Evolutionary conservation across 257 asterid genomes (phyloP).

Genomic region (Solanum tacnaense): DNA sequence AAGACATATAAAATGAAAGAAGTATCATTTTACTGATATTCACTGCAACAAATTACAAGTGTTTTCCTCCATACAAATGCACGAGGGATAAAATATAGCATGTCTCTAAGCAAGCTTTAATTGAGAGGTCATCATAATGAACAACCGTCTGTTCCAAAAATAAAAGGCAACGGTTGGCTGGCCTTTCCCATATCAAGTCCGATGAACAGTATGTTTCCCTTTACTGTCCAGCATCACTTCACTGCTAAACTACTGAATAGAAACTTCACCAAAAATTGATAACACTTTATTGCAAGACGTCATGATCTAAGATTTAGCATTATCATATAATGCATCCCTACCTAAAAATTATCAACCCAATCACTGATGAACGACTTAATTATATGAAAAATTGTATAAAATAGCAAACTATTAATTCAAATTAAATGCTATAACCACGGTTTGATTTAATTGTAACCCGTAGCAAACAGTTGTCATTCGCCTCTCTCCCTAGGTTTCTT

Average conservation of each 20-base stretch:
- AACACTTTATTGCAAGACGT: background rate
- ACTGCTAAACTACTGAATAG: background rate
- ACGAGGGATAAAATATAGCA: background rate
- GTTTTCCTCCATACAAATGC: background rate
- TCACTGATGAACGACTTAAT: background rate
- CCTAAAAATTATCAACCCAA: background rate
- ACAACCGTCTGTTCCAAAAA: background rate
- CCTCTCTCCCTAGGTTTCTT: no score
- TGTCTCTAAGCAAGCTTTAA: background rate
- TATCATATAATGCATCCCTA: background rate
- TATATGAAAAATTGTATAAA: background rate
- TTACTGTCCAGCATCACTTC: background rate
- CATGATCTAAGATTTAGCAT: background rate
- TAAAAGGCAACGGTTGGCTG: background rate
- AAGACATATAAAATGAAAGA: background rate
- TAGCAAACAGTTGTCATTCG: no score
- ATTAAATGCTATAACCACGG: no score
- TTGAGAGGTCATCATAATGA: background rate
- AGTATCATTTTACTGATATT: background rate
- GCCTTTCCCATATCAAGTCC: background rate
- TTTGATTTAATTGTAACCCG: no score
- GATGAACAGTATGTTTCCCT: background rate
- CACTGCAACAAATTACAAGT: background rate
- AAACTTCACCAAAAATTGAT: background rate
- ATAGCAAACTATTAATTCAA: no score